Evolutionary conservation across 192 early-diverging fungal species (phyloP), one percentile per base, ranked within the genome.

Genomic region (Backusella tuberculispora): DNA sequence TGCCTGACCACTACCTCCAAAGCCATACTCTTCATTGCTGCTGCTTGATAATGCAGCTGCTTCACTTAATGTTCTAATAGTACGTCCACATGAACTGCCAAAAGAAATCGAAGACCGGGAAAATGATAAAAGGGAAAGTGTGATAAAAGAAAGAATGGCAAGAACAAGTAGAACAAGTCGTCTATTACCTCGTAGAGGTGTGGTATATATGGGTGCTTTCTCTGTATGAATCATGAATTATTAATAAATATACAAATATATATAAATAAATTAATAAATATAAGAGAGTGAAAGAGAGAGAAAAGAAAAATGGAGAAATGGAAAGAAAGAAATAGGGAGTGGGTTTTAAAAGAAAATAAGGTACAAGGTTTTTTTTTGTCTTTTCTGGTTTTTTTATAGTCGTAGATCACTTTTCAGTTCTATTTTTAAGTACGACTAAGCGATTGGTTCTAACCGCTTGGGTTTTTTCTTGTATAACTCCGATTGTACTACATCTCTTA

Each of bases 281-380:
- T 24, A 24, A 60, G 26, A 24, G 4, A 26, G 26, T 56, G 4
- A 26, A 26, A 60, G 26, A 60, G 26, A 60, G 53, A 24, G 53
- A 24, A 60, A 60, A 60, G 24, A 60, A 24, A 60, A 60, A 26
- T 12, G 9, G 53, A 43, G 10, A 63, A 63, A 26, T 24, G 41
- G n/a, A 66, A 66, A 41, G 38, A 66, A 66, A 66, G 10, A 41
- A 40, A 66, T 66, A 41, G 19, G 40, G 40, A 41, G 65, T 41
- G 65, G 65, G 38, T 66, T 66, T 66, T 42, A 66, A 66, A 41
- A 66, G 65, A 19, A 66, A 41, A 41, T 66, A 41, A 19, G 65
- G 64, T 66, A 19, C 29, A 66, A 12, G 38, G 37, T 41, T 38
- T 37, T 66, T 40, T 66, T 40, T 66, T 41, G 17, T 66, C 41